Evolutionary conservation across 305 asterid genomes (phyloP).

Genomic region (Nicotiana rustica): DNA sequence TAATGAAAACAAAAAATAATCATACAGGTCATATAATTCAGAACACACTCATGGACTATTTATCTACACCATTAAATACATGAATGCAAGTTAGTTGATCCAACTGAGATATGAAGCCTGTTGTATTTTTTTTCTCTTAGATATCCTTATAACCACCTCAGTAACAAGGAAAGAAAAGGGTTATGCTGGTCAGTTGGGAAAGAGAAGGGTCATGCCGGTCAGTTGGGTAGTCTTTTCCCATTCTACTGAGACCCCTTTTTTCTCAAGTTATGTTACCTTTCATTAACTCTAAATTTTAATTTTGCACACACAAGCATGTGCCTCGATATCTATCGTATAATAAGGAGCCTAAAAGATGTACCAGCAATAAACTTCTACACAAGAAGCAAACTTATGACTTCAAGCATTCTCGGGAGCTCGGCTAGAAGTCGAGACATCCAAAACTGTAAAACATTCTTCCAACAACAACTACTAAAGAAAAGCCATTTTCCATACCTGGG

Average conservation of each 20-base stretch:
- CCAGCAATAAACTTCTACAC: background rate
- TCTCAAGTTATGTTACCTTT: background rate
- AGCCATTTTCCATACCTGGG: conserved; percentile 61
- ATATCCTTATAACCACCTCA: background rate
- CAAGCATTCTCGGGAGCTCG: background rate
- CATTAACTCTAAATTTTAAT: conserved; percentile 10
- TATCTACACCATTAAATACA: background rate
- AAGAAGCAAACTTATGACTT: background rate
- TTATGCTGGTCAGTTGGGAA: background rate
- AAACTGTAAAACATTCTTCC: conserved; percentile 1
- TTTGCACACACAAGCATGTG: conserved; percentile 8
- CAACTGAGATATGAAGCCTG: background rate
- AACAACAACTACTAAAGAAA: background rate
- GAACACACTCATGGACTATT: background rate
- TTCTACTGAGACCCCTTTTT: background rate
- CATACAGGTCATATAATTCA: background rate
- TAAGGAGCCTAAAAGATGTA: background rate
- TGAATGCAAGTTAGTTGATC: background rate
- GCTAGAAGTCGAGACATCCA: background rate
- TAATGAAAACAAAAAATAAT: background rate
- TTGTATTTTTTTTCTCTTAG: background rate
- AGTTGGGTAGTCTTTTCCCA: background rate
- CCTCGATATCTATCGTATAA: background rate
- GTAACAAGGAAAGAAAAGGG: background rate
- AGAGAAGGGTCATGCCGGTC: no score